Conservation (phyloP, 805 yeast genomes). For the Candida pseudofarinosa region DNA sequence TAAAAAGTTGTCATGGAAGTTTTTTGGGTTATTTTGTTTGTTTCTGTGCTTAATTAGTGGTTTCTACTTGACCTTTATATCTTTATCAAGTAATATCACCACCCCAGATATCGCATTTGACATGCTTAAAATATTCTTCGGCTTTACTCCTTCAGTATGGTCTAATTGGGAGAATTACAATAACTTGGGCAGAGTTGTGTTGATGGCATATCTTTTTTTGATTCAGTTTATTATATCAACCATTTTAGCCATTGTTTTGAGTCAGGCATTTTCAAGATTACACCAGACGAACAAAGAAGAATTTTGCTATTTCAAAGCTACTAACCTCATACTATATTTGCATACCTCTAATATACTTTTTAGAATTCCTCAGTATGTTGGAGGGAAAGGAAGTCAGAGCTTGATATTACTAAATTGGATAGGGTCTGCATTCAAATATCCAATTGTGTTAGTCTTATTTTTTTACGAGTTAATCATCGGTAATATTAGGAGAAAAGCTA, state of each 20-base stretch:
- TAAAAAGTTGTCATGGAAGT: constrained; percentile 47
- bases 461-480: constrained; percentile 27
- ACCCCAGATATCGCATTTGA: constrained; percentile 46
- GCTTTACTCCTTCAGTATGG: constrained; percentile 62
- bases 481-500: constrained; percentile 14
- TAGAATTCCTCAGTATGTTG: constrained; percentile 7
- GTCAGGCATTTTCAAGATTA: constrained; percentile 35
- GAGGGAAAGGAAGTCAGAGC: neutral
- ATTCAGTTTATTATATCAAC: constrained; percentile 54
- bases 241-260: constrained; percentile 51
- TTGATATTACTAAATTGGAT: neutral
- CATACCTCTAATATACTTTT: constrained; percentile 23
- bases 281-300: constrained; percentile 33
- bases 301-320: constrained; percentile 36
- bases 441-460: constrained; percentile 30
- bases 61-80: constrained; percentile 51
- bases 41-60: constrained; percentile 50
- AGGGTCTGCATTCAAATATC: constrained; percentile 29
- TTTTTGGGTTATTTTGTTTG: constrained; percentile 45
- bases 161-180: constrained; percentile 49
- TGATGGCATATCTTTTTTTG: constrained; percentile 48
- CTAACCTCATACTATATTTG: constrained; percentile 35
- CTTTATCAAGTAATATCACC: constrained; percentile 40
- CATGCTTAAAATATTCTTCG: constrained; percentile 50
- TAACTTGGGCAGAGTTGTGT: constrained; percentile 42